These are phyloP conservation scores for Nannochloris sp. DNA, from an alignment of 139 green algal genomes.

Conservation along the genomic window DNA sequence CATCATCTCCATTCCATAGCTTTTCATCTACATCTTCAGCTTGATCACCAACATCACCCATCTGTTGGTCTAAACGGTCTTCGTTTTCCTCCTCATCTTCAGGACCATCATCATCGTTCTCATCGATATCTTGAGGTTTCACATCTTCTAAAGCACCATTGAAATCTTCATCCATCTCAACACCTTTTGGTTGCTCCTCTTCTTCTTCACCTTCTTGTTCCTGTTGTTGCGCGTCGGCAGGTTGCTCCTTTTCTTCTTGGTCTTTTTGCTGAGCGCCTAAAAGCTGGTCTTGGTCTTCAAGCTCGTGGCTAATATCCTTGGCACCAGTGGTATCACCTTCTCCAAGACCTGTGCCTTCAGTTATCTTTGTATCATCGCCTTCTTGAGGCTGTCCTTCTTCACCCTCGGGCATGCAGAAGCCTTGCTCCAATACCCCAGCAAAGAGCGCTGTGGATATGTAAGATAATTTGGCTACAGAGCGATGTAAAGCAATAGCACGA, in stretches of 20 bases:
- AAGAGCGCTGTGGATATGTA: slow-evolving; percentile 76
- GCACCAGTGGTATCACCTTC: slow-evolving; percentile 60
- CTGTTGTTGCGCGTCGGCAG: slow-evolving; percentile 18
- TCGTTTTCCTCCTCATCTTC: slow-evolving; percentile 50
- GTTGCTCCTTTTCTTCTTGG: slow-evolving; percentile 31
- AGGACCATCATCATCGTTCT: slow-evolving; percentile 36
- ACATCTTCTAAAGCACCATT: slow-evolving; percentile 78
- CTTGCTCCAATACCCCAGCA: slow-evolving; percentile 65
- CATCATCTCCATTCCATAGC: slow-evolving; percentile 75
- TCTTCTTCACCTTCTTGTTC: slow-evolving; percentile 39
- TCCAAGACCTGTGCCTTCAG: slow-evolving; percentile 77
- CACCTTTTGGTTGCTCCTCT: slow-evolving; percentile 31
- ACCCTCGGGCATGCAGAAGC: slow-evolving; percentile 73
- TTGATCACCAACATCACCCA: slow-evolving; percentile 62
- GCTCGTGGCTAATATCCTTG: slow-evolving; percentile 88
- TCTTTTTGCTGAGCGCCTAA: slow-evolving; percentile 70
- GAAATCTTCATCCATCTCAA: slow-evolving; percentile 99
- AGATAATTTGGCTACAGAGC: slow-evolving; percentile 67
- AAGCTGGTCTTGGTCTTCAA: slow-evolving; percentile 91
- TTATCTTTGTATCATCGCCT: slow-evolving; percentile 37
- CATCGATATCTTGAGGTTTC: slow-evolving; percentile 48
- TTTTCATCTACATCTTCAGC: slow-evolving; percentile 85
- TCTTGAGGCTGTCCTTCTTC: slow-evolving; percentile 3
- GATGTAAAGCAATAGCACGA: slow-evolving; percentile 51
- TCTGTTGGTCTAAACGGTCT: slow-evolving; percentile 58